Evolutionary conservation across 148 eudicot genomes (phyloP), one percentile per base, ranked within the genome.

Genomic region (Cornus kousa): DNA sequence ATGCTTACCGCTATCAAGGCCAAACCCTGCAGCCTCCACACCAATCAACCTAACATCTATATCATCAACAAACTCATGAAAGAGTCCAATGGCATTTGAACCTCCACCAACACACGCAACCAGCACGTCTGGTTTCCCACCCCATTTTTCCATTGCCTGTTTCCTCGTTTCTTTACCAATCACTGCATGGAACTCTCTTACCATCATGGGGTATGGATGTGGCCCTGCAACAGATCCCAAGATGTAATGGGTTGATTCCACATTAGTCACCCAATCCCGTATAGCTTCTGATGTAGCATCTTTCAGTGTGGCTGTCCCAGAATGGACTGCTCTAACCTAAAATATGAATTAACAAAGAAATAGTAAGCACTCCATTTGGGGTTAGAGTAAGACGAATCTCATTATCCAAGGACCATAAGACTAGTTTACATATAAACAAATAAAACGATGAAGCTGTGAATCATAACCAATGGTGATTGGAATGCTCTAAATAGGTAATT

Each of bases 261-360:
- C 99, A 71, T 96, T 93, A 55, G 98, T 96, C 46, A 96, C 98
- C 99, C 99, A 96, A 73, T 96, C 99, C 79, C 99, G 74, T 84
- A 96, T 96, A 62, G 98, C 99, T 91, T 96, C 98, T 28, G 99
- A 96, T 68, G 99, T 96, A 70, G 99, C 99, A 88, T 96, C 99
- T 81, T 96, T 96, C 80, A 93, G 82, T 22, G 98, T 96, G 67
- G 99, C 98, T 28, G 99, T 93, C 50, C 99, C 99, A 73, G 98
- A 88, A 86, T 96, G 97, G 71, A 96, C 99, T 70, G 94, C 76
- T 78, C 98, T 90, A 79, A 96, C 99, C 99, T 96, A 69, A 32
- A 78, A 60, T 19, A 43, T 43, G 10, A 6, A 43, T 43, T 9
- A 43, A 43, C 48, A 43, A 43, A 43, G 48, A 43, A 43, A 43